These are phyloP conservation scores for Rusavskia elegans DNA, from an alignment of 495 filamentous ascomycete species.

Conservation along the genomic window DNA sequence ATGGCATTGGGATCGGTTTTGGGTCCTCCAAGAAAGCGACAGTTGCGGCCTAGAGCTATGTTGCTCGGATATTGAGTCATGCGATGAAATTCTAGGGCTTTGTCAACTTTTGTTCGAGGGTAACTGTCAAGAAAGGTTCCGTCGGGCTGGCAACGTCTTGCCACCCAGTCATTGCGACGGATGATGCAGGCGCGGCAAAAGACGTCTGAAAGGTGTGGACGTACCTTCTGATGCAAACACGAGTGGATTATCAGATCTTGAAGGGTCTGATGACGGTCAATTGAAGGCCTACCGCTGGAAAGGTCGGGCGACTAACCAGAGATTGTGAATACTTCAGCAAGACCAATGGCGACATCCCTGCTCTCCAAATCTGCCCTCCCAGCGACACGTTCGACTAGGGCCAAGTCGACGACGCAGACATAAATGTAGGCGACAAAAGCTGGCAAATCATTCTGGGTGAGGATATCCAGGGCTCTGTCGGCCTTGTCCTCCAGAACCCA, in stretches of 20 bases:
- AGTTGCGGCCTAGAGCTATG: slow-evolving; percentile 43
- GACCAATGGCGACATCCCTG: slow-evolving; percentile 45
- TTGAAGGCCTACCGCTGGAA: no score
- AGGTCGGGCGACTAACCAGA: slow-evolving; percentile 26
- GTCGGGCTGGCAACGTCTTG: no score
- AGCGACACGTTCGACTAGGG: slow-evolving; percentile 39
- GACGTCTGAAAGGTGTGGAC: slow-evolving; percentile 1
- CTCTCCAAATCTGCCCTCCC: slow-evolving; percentile 36
- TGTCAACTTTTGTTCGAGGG: neutral
- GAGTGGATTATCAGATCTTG: slow-evolving; percentile 57
- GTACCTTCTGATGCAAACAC: slow-evolving; percentile 63
- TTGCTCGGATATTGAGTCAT: slow-evolving; percentile 47
- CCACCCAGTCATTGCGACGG: neutral
- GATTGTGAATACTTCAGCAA: slow-evolving; percentile 51
- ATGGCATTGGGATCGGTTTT: slow-evolving; percentile 35
- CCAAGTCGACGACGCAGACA: slow-evolving; percentile 37
- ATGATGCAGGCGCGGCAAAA: no score
- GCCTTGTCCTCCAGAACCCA: slow-evolving; percentile 41
- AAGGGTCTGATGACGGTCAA: slow-evolving; percentile 41
- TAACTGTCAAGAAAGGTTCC: neutral
- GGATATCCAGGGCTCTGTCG: slow-evolving; percentile 35
- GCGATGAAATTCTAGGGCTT: slow-evolving; percentile 34
- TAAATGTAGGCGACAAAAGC: slow-evolving; percentile 52
- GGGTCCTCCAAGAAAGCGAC: slow-evolving; percentile 46
- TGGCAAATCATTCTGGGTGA: slow-evolving; percentile 52